phyloP scores from a whole-genome alignment of 2,329 filamentous ascomycete genomes.

The Colletotrichum chlorophyti region DNA sequence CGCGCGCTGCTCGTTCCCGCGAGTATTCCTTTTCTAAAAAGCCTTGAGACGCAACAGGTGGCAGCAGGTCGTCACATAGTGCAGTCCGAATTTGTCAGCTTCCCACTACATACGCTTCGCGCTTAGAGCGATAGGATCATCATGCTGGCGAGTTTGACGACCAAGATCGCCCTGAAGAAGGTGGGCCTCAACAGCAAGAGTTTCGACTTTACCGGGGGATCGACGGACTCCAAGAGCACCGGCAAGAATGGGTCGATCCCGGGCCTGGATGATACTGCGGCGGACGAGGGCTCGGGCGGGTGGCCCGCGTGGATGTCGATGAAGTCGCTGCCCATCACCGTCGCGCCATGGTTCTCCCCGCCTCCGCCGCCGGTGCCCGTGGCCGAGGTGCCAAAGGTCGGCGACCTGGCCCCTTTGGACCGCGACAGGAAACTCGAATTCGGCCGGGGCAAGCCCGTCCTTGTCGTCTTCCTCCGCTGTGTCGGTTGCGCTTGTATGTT shows the following conservation, averaged over 20 bases:
- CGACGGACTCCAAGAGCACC: constrained; percentile 40
- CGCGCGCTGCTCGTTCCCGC: background rate
- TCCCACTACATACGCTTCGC: background rate
- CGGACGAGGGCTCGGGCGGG: constrained; percentile 32
- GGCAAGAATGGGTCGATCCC: constrained; percentile 32
- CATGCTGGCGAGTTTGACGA: constrained; percentile 63
- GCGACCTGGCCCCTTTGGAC: constrained; percentile 56
- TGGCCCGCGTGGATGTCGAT: constrained; percentile 57
- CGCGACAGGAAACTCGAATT: constrained; percentile 50
- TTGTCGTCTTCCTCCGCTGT: constrained; percentile 61
- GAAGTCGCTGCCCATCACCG: constrained; percentile 57
- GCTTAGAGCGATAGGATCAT: constrained; percentile 26
- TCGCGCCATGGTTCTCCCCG: constrained; percentile 60
- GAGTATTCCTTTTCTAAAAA: background rate
- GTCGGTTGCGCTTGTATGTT: constrained; percentile 62
- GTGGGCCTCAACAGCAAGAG: constrained; percentile 59
- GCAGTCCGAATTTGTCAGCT: background rate
- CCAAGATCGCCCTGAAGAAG: constrained; percentile 65
- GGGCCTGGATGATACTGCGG: constrained; percentile 36
- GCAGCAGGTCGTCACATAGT: background rate
- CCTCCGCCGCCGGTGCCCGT: constrained; percentile 57
- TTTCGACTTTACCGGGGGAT: constrained; percentile 47
- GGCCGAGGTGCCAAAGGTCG: constrained; percentile 51
- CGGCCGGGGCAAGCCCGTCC: constrained; percentile 49
- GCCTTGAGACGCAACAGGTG: background rate